A percentile compares a stretch with the other conserved stretches of the same genome.
phyloP scores from a whole-genome alignment of 371 early-diverging fungal genomes.

The Haplosporangium sp. region DNA sequence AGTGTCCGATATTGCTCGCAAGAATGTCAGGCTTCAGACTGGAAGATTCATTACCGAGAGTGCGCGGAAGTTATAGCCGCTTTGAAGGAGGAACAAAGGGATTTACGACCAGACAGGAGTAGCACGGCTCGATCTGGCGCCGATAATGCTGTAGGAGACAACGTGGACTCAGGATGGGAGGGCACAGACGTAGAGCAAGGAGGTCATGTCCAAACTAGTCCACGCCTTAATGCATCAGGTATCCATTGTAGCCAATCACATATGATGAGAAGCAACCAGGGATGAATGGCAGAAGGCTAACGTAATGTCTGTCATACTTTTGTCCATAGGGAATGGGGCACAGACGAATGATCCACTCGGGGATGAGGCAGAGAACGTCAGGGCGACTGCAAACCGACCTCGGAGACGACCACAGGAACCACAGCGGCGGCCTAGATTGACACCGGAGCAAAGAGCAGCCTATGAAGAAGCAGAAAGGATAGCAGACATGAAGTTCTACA shows the following conservation, averaged over 20 bases:
- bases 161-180: neutral
- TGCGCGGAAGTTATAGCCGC: conserved; percentile 58
- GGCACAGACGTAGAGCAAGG: neutral
- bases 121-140: neutral
- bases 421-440: conserved; percentile 34
- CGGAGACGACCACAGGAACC: conserved; percentile 49
- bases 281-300: neutral
- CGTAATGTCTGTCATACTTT: neutral
- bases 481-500: conserved; percentile 80
- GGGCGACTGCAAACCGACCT: conserved; percentile 42
- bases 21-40: conserved; percentile 75
- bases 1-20: conserved; percentile 71
- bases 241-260: neutral
- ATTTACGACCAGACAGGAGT: neutral
- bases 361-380: conserved; percentile 33
- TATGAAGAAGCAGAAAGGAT: conserved; percentile 58
- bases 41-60: conserved; percentile 65
- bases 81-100: conserved; percentile 30
- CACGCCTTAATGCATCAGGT: neutral
- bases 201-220: neutral
- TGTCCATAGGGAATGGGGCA: neutral
- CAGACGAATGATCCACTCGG: conserved; percentile 6
- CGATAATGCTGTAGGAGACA: neutral
- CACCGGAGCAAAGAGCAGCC: conserved; percentile 51
- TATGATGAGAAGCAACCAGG: neutral